Percentiles rank a stretch among this genome's conserved stretches.
phyloP scores from a whole-genome alignment of 345 rosid genomes.

The Eucalyptus paniculata region DNA sequence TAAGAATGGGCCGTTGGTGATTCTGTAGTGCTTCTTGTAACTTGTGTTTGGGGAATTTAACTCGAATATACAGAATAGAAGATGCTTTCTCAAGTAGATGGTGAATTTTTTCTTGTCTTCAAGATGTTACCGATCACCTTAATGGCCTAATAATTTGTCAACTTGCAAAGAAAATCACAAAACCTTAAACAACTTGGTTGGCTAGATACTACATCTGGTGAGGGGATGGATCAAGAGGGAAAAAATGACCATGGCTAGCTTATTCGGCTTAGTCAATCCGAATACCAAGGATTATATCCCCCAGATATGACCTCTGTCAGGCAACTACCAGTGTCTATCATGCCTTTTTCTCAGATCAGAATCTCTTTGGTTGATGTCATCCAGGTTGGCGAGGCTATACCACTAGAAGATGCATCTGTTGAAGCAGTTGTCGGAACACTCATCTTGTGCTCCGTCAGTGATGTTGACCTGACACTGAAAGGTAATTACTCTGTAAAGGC shows the following conservation, averaged over 20 bases:
- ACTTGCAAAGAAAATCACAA: neutral
- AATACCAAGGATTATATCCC: neutral
- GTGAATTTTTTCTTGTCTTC: neutral
- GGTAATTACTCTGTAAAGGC: conserved; percentile 17
- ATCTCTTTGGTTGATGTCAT: neutral
- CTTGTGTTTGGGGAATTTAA: neutral
- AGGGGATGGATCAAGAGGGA: neutral
- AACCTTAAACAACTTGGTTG: neutral
- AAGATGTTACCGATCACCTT: neutral
- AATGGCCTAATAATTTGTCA: neutral
- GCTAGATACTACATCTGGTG: neutral
- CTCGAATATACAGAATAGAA: neutral
- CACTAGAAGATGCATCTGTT: conserved; percentile 58
- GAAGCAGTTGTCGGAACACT: conserved; percentile 87
- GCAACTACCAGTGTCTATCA: neutral
- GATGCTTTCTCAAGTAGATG: neutral
- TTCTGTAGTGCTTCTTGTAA: neutral
- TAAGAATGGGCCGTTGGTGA: neutral
- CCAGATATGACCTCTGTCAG: neutral
- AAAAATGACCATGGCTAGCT: neutral
- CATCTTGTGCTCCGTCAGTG: conserved; percentile 69
- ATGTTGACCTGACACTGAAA: conserved; percentile 39
- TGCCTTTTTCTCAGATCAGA: neutral
- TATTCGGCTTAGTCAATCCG: neutral
- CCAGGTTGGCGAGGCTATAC: conserved; percentile 82